Base-by-base conservation (phyloP, 148 eudicot genomes). In the Silene uniflora region DNA sequence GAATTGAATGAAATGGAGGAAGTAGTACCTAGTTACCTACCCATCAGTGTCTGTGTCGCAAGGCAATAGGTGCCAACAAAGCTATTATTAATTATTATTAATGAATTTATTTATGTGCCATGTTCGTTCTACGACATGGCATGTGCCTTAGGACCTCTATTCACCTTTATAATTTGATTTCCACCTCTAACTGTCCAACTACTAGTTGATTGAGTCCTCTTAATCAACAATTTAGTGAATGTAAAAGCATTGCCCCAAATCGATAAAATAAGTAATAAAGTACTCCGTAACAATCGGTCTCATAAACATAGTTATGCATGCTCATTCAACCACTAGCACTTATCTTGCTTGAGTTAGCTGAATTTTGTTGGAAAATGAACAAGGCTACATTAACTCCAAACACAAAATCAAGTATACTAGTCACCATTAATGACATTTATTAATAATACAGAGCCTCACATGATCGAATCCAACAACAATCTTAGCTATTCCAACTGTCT, bases 381-480 rank as follows among this genome's bases (percentile, higher is more conserved):
- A 1, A 4, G 4, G 5, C 29, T 35, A 35, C 39, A 35, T 35
- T 35, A 35, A 35, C 39, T 35, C 39, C 39, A 35, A 55, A 55
- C 23, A 59, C 22, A 18, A 19, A 18, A 59, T 59, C 22, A 18
- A 16, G 3, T 59, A 16, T 59, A 59, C 62, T 18, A 59, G 12
- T 3, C 63, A 60, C 13, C 19, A 60, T n/a, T 21, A 60, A 60
- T 60, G 63, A 64, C 67, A 64, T 64, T 64, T 13, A 64, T 23
- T 64, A 64, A 23, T 14, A 64, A 25, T 24, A 25, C n/a, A 64
- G 67, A 64, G n/a, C 0, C 29, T 27, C 67, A 64, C 67, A 64
- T 64, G 67, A 64, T 64, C 39, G 27, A 64, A 25, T 27, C 42
- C 42, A 64, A 64, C 39, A 64, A 64, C 35, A 64, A 27, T 27